Percentiles rank a stretch among this genome's conserved stretches.
These are phyloP conservation scores for Calonectria pauciramosa DNA, from an alignment of 2,329 filamentous ascomycete species.

Conservation along the genomic window DNA sequence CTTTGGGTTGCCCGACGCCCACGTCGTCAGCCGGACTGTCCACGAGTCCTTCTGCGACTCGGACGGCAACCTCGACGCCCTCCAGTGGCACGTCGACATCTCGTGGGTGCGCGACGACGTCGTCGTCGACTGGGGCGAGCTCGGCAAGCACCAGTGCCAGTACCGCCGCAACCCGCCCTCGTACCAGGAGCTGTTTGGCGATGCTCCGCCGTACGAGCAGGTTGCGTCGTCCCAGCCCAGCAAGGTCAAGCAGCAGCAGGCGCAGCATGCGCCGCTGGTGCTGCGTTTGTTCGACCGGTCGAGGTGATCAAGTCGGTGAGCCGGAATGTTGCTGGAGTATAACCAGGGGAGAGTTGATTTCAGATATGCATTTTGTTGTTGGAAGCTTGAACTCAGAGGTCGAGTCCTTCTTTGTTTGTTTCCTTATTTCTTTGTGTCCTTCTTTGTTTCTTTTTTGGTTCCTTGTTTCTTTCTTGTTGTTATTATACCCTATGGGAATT, in stretches of 20 bases:
- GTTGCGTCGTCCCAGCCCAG: background rate
- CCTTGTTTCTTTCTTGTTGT: background rate
- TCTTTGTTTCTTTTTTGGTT: background rate
- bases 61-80: background rate
- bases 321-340: background rate
- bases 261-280: too few species aligned
- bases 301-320: background rate
- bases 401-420: background rate
- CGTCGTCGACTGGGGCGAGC: background rate
- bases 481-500: background rate
- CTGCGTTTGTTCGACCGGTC: background rate
- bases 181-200: background rate
- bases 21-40: background rate
- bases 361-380: background rate
- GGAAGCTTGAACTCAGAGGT: background rate
- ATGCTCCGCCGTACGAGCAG: background rate
- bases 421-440: background rate
- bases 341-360: background rate
- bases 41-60: background rate
- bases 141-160: background rate
- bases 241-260: background rate
- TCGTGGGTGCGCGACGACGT: background rate
- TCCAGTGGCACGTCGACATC: conserved; percentile 4
- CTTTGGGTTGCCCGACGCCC: background rate
- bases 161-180: background rate